A percentile compares a stretch with the other conserved stretches of the same genome.
These are phyloP conservation scores for Fusarium siculi DNA, from an alignment of 2,329 filamentous ascomycete genomes.

Conservation along the genomic window DNA sequence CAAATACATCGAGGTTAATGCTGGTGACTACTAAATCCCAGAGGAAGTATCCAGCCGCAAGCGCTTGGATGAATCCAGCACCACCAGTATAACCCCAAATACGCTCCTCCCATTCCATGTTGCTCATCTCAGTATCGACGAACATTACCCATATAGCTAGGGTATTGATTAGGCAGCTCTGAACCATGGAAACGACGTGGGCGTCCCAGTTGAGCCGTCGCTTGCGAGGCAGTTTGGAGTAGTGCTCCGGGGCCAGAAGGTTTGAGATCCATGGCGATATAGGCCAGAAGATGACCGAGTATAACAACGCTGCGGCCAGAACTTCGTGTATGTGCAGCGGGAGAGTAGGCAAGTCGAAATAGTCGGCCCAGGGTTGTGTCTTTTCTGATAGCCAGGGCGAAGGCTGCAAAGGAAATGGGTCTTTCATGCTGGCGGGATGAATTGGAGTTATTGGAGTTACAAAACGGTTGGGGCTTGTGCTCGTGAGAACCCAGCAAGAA, in stretches of 20 bases:
- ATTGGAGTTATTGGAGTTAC: neutral
- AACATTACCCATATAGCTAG: slow-evolving; percentile 80
- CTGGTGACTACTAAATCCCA: slow-evolving; percentile 82
- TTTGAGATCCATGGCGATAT: slow-evolving; percentile 75
- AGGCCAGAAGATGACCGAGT: slow-evolving; percentile 73
- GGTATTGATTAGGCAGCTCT: slow-evolving; percentile 76
- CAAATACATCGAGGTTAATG: slow-evolving; percentile 76
- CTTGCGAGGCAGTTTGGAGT: slow-evolving; percentile 71
- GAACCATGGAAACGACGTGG: slow-evolving; percentile 84
- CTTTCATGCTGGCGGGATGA: slow-evolving; percentile 66
- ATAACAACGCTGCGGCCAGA: slow-evolving; percentile 71
- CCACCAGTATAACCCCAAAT: slow-evolving; percentile 83
- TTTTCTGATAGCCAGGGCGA: slow-evolving; percentile 66
- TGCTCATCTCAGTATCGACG: slow-evolving; percentile 72
- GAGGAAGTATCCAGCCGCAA: slow-evolving; percentile 84
- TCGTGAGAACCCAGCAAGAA: neutral
- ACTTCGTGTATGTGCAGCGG: slow-evolving; percentile 84
- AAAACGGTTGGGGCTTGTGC: neutral
- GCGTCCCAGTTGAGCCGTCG: slow-evolving; percentile 83
- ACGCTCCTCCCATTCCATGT: slow-evolving; percentile 74
- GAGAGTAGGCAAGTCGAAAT: slow-evolving; percentile 70
- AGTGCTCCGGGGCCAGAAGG: slow-evolving; percentile 70
- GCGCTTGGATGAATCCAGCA: slow-evolving; percentile 77
- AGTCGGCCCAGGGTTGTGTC: slow-evolving; percentile 72
- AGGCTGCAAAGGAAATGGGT: slow-evolving; percentile 75